These are phyloP conservation scores for Boletus sp. DNA, from an alignment of 768 basidiomycete species.

Conservation along the genomic window DNA sequence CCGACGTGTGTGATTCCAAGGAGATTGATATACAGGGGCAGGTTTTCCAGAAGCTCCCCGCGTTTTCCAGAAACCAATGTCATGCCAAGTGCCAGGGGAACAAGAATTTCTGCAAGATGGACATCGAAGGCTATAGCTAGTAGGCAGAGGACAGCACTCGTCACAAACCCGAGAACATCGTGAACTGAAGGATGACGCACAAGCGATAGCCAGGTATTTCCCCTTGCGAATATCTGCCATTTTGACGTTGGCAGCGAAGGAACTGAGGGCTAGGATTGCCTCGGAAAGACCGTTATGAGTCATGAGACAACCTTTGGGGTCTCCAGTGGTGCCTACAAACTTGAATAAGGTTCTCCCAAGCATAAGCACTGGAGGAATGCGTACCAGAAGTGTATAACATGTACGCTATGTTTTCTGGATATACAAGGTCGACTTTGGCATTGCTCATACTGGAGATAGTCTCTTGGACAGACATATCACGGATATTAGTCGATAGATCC, in stretches of 20 bases:
- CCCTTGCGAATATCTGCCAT: conserved; percentile 27
- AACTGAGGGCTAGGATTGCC: conserved; percentile 30
- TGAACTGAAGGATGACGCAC: conserved; percentile 26
- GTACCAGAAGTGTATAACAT: conserved; percentile 51
- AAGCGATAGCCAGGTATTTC: conserved; percentile 42
- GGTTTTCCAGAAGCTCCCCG: conserved; percentile 37
- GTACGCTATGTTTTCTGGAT: conserved; percentile 37
- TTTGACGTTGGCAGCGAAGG: conserved; percentile 19
- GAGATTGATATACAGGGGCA: conserved; percentile 38
- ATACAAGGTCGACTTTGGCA: conserved; percentile 29
- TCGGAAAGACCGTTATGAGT: conserved; percentile 34
- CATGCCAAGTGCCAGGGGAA: conserved; percentile 43
- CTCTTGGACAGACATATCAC: conserved; percentile 17
- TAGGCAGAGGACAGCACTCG: background rate
- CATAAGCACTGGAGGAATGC: background rate
- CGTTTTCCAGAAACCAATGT: conserved; percentile 42
- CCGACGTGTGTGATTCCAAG: conserved; percentile 48
- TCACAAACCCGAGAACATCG: background rate
- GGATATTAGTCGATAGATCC: conserved; percentile 20
- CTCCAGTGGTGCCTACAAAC: conserved; percentile 43
- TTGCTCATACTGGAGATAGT: conserved; percentile 29
- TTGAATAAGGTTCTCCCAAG: conserved; percentile 9
- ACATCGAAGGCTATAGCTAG: conserved; percentile 53
- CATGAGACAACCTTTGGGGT: conserved; percentile 48
- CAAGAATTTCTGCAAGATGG: conserved; percentile 44